Evolutionary conservation across 306 rosid genomes (phyloP).

Genomic region (Gillenia trifoliata): DNA sequence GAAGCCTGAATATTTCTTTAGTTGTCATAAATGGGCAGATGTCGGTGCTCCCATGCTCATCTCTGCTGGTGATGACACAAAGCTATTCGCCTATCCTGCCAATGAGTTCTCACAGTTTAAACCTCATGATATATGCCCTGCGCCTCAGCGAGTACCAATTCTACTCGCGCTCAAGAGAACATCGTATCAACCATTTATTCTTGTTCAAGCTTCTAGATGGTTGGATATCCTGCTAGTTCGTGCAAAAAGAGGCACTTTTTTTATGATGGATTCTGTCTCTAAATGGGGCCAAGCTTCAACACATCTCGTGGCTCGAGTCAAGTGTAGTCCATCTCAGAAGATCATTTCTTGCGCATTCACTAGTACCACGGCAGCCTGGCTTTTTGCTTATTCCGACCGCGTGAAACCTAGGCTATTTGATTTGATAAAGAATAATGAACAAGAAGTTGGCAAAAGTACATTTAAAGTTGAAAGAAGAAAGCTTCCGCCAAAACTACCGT

Average conservation of each 20-base stretch:
- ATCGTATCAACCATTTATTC: constrained; percentile 52
- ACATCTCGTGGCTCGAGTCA: constrained; percentile 49
- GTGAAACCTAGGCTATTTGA: constrained; percentile 58
- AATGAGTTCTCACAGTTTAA: constrained; percentile 67
- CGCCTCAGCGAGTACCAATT: constrained; percentile 76
- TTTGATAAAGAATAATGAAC: no score
- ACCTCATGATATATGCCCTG: constrained; percentile 91
- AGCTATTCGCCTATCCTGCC: constrained; percentile 80
- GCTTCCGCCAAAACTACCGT: constrained; percentile 61
- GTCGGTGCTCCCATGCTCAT: constrained; percentile 90
- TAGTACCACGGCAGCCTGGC: constrained; percentile 53
- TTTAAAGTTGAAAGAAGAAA: constrained; percentile 49
- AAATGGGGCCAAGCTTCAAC: constrained; percentile 46
- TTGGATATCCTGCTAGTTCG: constrained; percentile 53
- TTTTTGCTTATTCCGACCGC: constrained; percentile 78
- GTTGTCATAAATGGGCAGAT: constrained; percentile 85
- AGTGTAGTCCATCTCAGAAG: constrained; percentile 61
- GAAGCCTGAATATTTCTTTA: constrained; percentile 53
- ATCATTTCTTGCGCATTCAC: constrained; percentile 82
- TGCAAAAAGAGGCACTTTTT: no score
- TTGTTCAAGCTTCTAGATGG: constrained; percentile 64
- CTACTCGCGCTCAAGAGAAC: constrained; percentile 61
- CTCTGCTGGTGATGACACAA: constrained; percentile 93
- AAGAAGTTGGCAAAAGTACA: constrained; percentile 32
- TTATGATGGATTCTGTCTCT: no score